These are phyloP conservation scores for Penicillium griseofulvum DNA, from an alignment of 2,329 filamentous ascomycete species.

Conservation along the genomic window DNA sequence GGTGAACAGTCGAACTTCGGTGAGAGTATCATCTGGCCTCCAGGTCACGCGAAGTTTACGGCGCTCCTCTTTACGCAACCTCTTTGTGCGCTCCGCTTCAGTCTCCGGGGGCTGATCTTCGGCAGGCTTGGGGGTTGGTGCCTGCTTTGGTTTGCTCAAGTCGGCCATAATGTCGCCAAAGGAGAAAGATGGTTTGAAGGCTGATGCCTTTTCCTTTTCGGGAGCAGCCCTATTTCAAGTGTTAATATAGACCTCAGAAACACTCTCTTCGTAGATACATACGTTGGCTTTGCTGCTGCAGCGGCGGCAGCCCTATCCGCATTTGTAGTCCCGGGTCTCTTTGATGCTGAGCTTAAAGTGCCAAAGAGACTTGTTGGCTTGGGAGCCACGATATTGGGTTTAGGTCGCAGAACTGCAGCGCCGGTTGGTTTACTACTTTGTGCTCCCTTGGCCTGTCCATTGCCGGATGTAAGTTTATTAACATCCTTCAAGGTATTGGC, in stretches of 20 bases:
- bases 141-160: conserved; percentile 56
- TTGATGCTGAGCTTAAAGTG: conserved; percentile 49
- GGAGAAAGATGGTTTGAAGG: conserved; percentile 46
- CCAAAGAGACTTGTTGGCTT: conserved; percentile 49
- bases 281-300: conserved; percentile 38
- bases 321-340: conserved; percentile 51
- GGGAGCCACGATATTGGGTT: conserved; percentile 39
- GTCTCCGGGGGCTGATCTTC: conserved; percentile 58
- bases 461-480: conserved; percentile 18
- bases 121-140: conserved; percentile 50
- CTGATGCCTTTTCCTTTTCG: conserved; percentile 37
- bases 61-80: conserved; percentile 60
- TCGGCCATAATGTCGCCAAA: conserved; percentile 51
- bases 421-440: conserved; percentile 35
- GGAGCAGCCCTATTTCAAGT: conserved; percentile 26
- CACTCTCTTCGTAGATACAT: conserved; percentile 11
- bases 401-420: conserved; percentile 31
- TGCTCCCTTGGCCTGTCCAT: conserved; percentile 28
- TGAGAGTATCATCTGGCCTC: conserved; percentile 57
- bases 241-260: conserved; percentile 15
- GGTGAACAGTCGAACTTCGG: conserved; percentile 58
- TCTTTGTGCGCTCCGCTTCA: conserved; percentile 57
- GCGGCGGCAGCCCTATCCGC: conserved; percentile 48
- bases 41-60: conserved; percentile 61
- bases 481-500: conserved; percentile 35